A percentile compares a stretch with the other conserved stretches of the same genome.
phyloP scores from a whole-genome alignment of 2,329 filamentous ascomycete species.

The Alternaria metachromatica region DNA sequence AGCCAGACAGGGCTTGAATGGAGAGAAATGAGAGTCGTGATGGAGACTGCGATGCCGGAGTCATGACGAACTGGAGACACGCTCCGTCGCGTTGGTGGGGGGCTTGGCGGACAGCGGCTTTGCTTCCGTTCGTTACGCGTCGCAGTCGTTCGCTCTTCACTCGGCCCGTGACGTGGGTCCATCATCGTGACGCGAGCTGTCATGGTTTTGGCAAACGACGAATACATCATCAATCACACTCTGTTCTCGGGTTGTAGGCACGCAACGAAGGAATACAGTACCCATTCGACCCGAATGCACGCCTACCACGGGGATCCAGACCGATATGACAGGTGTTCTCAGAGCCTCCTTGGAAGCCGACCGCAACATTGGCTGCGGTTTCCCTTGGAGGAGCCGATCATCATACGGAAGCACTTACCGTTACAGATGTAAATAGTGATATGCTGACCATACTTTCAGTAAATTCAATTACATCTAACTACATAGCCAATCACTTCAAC shows the following conservation, averaged over 20 bases:
- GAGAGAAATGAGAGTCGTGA: conserved; percentile 6
- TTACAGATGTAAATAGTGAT: neutral
- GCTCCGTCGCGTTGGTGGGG: conserved; percentile 16
- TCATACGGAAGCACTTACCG: neutral
- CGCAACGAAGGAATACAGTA: neutral
- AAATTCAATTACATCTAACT: neutral
- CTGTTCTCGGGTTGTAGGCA: neutral
- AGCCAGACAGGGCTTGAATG: conserved; percentile 20
- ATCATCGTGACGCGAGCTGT: neutral
- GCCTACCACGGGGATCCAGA: neutral
- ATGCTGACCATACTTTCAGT: neutral
- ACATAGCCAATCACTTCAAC: neutral
- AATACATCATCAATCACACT: neutral
- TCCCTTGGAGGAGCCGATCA: neutral
- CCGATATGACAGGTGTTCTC: neutral
- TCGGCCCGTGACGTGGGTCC: neutral
- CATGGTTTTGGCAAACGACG: neutral
- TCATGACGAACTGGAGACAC: conserved; percentile 23
- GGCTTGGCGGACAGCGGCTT: conserved; percentile 18
- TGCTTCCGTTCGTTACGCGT: neutral
- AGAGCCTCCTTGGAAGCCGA: neutral
- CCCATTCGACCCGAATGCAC: neutral
- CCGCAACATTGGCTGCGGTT: neutral
- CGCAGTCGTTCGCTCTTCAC: neutral
- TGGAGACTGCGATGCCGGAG: conserved; percentile 25